These are phyloP conservation scores for Ogataea methanolica DNA, from an alignment of 805 yeast species.

Conservation along the genomic window DNA sequence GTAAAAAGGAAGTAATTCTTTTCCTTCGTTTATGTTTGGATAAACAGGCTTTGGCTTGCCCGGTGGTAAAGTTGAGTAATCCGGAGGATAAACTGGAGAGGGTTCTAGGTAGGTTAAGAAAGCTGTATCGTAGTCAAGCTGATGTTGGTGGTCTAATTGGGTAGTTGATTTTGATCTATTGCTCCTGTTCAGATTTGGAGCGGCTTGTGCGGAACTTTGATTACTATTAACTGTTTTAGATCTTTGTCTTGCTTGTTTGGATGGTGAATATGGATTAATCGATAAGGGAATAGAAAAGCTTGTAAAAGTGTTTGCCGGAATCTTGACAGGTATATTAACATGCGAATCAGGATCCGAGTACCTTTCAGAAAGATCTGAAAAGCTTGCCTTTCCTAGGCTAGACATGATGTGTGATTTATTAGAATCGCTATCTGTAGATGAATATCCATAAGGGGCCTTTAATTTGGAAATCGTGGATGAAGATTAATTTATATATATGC, in stretches of 20 bases:
- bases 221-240: not conserved
- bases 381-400: no score
- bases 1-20: conserved; percentile 57
- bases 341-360: no score
- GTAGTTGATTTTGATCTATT: conserved; percentile 4
- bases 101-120: conserved; percentile 27
- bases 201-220: not conserved
- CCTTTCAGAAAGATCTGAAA: no score
- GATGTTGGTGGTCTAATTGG: not conserved
- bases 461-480: no score
- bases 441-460: no score
- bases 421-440: no score
- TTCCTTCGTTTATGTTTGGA: conserved; percentile 25
- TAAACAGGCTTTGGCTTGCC: conserved; percentile 31
- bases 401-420: no score
- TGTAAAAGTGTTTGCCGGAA: no score
- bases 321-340: no score
- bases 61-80: conserved; percentile 32
- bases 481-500: no score
- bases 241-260: not conserved
- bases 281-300: no score
- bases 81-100: conserved; percentile 35
- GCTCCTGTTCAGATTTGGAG: not conserved
- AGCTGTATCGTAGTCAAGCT: not conserved
- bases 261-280: no score